Conservation (phyloP, 441 rosid genomes). For the Populus hybrid region DNA sequence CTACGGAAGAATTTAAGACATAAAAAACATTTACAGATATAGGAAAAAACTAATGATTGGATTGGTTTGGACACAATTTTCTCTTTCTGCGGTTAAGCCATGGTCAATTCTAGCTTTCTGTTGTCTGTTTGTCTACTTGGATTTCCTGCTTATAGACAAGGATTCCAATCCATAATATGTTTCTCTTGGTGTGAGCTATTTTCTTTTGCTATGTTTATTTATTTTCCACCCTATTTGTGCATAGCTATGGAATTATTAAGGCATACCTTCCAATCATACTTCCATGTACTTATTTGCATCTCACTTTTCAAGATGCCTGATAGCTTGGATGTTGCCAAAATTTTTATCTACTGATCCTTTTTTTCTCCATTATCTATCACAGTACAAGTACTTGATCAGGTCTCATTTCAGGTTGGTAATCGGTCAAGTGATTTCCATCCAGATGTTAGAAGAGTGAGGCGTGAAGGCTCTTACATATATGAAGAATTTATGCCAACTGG, state of each 20-base stretch:
- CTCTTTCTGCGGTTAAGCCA: not conserved
- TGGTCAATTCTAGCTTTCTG: not conserved
- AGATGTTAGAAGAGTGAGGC: constrained; percentile 95
- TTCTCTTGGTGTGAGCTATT: not conserved
- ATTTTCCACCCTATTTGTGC: not conserved
- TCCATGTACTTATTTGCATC: not conserved
- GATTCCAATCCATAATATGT: not conserved
- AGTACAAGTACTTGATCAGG: constrained; percentile 13
- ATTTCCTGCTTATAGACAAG: not conserved
- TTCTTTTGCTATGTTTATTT: not conserved
- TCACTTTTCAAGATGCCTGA: constrained; percentile 5
- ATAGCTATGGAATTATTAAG: constrained; percentile 2
- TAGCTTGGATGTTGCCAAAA: constrained; percentile 1
- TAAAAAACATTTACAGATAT: not conserved
- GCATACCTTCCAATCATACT: not conserved
- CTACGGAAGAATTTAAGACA: not conserved
- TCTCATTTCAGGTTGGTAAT: constrained; percentile 74
- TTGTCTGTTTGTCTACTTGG: not conserved
- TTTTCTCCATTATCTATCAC: not conserved
- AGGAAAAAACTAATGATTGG: not conserved
- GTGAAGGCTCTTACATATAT: constrained; percentile 98
- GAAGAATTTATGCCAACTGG: constrained; percentile 99
- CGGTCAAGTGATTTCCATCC: constrained; percentile 99
- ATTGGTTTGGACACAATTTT: not conserved
- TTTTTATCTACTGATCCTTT: not conserved